phyloP scores from a whole-genome alignment of 805 yeast species.

The Metschnikowia koreensis region DNA sequence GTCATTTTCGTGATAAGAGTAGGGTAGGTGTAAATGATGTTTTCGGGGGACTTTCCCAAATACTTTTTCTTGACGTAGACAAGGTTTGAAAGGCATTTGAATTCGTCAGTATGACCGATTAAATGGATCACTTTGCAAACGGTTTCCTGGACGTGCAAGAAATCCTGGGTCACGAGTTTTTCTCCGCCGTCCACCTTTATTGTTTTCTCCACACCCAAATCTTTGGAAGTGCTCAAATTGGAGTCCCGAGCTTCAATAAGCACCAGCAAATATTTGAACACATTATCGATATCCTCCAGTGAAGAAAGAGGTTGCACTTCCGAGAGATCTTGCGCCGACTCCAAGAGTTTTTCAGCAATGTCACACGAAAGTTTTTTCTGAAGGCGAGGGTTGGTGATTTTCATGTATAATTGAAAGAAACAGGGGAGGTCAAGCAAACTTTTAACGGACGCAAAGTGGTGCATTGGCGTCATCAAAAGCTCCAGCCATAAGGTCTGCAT shows the following conservation, averaged over 20 bases:
- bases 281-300: constrained; percentile 52
- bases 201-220: constrained; percentile 39
- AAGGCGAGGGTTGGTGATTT: constrained; percentile 48
- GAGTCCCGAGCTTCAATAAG: constrained; percentile 43
- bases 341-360: constrained; percentile 58
- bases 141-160: constrained; percentile 51
- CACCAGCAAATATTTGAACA: constrained; percentile 57
- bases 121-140: constrained; percentile 71
- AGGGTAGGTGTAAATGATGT: constrained; percentile 69
- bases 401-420: constrained; percentile 51
- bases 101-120: constrained; percentile 48
- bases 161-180: constrained; percentile 33
- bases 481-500: constrained; percentile 39
- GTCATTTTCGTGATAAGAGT: constrained; percentile 65
- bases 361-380: constrained; percentile 59
- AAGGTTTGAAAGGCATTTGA: constrained; percentile 31
- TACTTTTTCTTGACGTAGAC: constrained; percentile 41
- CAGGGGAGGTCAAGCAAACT: constrained; percentile 45
- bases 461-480: constrained; percentile 50
- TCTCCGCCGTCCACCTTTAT: constrained; percentile 30
- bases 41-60: constrained; percentile 52
- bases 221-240: constrained; percentile 34
- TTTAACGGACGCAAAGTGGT: constrained; percentile 39
- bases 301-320: constrained; percentile 23
- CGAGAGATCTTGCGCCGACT: constrained; percentile 25